Evolutionary conservation across 1,284 basidiomycete species (phyloP), one percentile per base, ranked within the genome.

Genomic region (Ceratobasidium sp.): DNA sequence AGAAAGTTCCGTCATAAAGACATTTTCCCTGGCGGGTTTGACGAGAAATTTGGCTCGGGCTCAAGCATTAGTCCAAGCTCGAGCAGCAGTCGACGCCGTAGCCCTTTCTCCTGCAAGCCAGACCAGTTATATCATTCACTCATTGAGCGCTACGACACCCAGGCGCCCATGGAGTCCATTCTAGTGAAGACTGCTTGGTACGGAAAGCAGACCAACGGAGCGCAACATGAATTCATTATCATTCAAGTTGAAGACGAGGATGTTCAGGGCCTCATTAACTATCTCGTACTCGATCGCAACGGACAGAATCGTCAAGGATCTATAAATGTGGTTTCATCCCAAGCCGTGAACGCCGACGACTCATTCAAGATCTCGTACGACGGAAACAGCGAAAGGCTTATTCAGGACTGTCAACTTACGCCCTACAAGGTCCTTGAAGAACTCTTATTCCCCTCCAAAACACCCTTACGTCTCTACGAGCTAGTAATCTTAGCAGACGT

Each of bases 141-240:
- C 2, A 54, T 50, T 5, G 14, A 24, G 15, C 3, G 36, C 22
- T 54, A 67, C 33, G 22, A 53, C n/a, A 33, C 65, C 15, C 9
- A 44, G n/a, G 50, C 22, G n/a, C 50, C 22, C 36, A 19, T 41
- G 17, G 33, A 67, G 29, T 45, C 36, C 15, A 45, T 48, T 11
- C 7, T 47, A 2, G 41, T 64, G 8, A 65, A 51, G 6, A 19
- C 44, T 7, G 63, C 47, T 33, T 50, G 63, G 45, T 65, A 65
- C 31, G 44, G 27, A 11, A 65, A 65, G 27, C 63, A 65, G 27
- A 65, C 19, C 17, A 14, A 17, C 24, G 3, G 24, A 17, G 41
- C 24, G n/a, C n/a, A 27, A 27, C 63, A 65, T 24, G 63, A 65
- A 51, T 65, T 65, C 31, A 65, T 65, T 31, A 14, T 65, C 14